Percentiles rank a stretch among this genome's conserved stretches.
phyloP scores from a whole-genome alignment of 2,329 filamentous ascomycete species.

The Stylonectria norvegica region DNA sequence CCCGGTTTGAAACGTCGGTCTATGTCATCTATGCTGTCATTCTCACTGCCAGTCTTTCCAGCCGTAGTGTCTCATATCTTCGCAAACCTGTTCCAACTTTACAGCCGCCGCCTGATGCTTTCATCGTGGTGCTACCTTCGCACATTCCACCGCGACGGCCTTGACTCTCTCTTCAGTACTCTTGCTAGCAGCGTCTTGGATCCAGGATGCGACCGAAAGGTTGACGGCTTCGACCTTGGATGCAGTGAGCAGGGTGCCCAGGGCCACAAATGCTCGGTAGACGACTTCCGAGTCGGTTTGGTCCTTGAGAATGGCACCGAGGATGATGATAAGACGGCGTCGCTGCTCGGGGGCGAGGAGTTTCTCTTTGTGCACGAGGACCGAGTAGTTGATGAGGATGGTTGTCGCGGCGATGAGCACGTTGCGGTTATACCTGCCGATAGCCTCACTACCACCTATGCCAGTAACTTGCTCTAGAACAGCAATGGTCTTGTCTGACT shows the following conservation, averaged over 20 bases:
- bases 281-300: slow-evolving; percentile 78
- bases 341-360: slow-evolving; percentile 33
- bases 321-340: slow-evolving; percentile 52
- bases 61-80: no score
- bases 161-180: slow-evolving; percentile 46
- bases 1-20: no score
- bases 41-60: no score
- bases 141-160: slow-evolving; percentile 45
- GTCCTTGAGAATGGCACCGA: slow-evolving; percentile 60
- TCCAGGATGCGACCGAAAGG: slow-evolving; percentile 39
- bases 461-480: slow-evolving; percentile 62
- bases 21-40: no score
- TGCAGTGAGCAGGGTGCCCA: slow-evolving; percentile 70
- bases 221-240: slow-evolving; percentile 41
- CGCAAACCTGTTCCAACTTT: no score
- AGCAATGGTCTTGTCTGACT: slow-evolving; percentile 55
- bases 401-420: slow-evolving; percentile 80
- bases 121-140: slow-evolving; percentile 29
- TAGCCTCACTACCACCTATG: slow-evolving; percentile 42
- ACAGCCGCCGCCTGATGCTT: no score
- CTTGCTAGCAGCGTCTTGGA: slow-evolving; percentile 42
- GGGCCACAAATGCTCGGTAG: slow-evolving; percentile 76
- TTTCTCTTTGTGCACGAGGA: slow-evolving; percentile 56
- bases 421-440: slow-evolving; percentile 67
- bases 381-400: slow-evolving; percentile 78